Percentiles rank a stretch among this genome's conserved stretches.
Conservation (phyloP, 1,284 basidiomycete genomes). For the Coniferiporia weirii region DNA sequence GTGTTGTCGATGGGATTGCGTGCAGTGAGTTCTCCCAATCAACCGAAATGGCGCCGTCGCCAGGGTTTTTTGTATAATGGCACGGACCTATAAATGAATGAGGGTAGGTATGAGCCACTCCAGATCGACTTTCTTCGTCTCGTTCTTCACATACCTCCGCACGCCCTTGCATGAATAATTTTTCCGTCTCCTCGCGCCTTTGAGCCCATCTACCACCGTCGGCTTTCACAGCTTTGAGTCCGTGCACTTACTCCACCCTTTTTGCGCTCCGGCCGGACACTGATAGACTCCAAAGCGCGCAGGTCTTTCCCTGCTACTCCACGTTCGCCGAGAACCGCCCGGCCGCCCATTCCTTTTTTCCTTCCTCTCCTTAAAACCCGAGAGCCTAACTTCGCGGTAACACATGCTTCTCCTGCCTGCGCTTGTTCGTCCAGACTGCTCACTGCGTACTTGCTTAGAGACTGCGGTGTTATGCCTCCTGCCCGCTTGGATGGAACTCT, state of each 20-base stretch:
- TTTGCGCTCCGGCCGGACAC: background rate
- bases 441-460: background rate
- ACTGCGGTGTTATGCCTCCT: constrained; percentile 17
- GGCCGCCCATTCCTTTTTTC: constrained; percentile 4
- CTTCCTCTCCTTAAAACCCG: background rate
- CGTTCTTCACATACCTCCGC: constrained; percentile 4
- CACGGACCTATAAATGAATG: constrained; percentile 8
- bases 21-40: constrained; percentile 1
- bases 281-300: background rate
- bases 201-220: background rate
- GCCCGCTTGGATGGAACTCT: constrained; percentile 42
- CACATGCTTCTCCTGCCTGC: background rate
- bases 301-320: background rate
- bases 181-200: background rate
- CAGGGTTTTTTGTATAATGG: background rate
- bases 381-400: constrained; percentile 3
- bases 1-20: background rate
- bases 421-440: background rate
- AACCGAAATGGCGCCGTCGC: constrained; percentile 11
- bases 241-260: constrained; percentile 2
- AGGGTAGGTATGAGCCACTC: constrained; percentile 1
- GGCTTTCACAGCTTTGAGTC: constrained; percentile 2
- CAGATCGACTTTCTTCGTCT: constrained; percentile 4
- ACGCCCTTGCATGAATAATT: constrained; percentile 8
- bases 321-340: constrained; percentile 8